Base-by-base conservation (phyloP, 1,139 yeast species). In the Hansenula sp. region DNA sequence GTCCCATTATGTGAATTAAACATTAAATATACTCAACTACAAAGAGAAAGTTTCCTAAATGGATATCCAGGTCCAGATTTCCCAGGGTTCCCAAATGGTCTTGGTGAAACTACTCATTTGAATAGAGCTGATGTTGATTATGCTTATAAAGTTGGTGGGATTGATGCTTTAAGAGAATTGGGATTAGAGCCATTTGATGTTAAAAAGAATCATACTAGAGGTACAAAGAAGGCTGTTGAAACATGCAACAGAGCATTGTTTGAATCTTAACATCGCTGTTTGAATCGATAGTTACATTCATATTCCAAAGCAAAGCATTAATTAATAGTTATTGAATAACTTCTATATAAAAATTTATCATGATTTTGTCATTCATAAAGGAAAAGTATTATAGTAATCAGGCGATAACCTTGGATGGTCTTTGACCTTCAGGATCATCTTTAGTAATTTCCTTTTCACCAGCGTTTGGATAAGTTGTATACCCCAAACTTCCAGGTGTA, bases 21-120 rank as follows among this genome's bases (percentile, higher is more conserved):
- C 38, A 50, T 55, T 13, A 54, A 55, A 15, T 63, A 65, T 44
- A 47, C 63, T 3, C 42, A 51, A 12, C 46, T 56, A 15, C 67
- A 65, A 41, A 54, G 66, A 25, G 58, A 58, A 17, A 51, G 65
- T 1, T 68, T 68, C 41, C 34, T 53, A 13, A 40, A 38, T 5
- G 59, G 59, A 3, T 40, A 55, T 4, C 56, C 66, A 1, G 65
- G 63, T 3, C 70, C 70, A 1, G 72, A 68, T 45, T 67, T 66
- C 50, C 70, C 71, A 1, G 67, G 67, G 8, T 60, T 62, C 32
- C 53, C 53, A 12, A 41, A 36, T 12, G 62, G 53, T 8, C 48
- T 45, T 7, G 61, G 61, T 4, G 68, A 62, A 41, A 48, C 59
- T 4, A 46, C 28, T 4, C 45, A 45, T 33, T 8, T 27, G 3